These are phyloP conservation scores for Prototheca stagnorum DNA, from an alignment of 163 green algal species.

Conservation along the genomic window DNA sequence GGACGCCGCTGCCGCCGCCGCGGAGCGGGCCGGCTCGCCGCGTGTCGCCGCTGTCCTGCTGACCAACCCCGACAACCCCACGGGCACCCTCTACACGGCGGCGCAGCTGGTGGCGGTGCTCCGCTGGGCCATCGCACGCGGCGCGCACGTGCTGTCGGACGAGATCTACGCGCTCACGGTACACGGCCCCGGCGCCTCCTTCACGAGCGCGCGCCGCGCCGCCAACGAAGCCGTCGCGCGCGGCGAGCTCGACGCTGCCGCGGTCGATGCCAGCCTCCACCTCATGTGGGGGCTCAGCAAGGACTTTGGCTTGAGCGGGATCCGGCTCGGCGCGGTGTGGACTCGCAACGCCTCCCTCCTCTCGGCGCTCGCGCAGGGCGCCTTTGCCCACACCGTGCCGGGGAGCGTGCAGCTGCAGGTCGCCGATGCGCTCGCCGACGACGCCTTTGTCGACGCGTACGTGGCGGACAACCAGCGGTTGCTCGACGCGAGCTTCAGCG, in stretches of 20 bases:
- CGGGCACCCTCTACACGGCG: slow-evolving; percentile 36
- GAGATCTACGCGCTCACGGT: slow-evolving; percentile 77
- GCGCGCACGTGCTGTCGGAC: slow-evolving; percentile 56
- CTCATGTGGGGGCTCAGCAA: slow-evolving; percentile 60
- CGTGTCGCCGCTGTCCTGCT: slow-evolving; percentile 45
- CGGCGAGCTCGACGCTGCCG: slow-evolving; percentile 3
- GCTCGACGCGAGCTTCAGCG: slow-evolving; percentile 22
- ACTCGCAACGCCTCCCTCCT: slow-evolving; percentile 32
- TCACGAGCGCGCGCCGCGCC: slow-evolving; percentile 31
- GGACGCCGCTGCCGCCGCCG: slow-evolving; percentile 15
- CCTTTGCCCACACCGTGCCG: slow-evolving; percentile 31
- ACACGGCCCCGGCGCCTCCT: slow-evolving; percentile 24
- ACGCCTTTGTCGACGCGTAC: slow-evolving; percentile 30
- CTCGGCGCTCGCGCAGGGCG: slow-evolving; percentile 33
- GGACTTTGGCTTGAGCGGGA: slow-evolving; percentile 55
- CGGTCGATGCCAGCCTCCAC: slow-evolving; percentile 34
- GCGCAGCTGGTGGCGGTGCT: slow-evolving; percentile 41
- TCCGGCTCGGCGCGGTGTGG: slow-evolving; percentile 50
- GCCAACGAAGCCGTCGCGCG: slow-evolving; percentile 14
- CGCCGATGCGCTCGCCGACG: slow-evolving; percentile 29
- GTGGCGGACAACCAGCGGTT: slow-evolving; percentile 24
- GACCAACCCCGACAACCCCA: slow-evolving; percentile 73
- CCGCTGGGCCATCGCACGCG: slow-evolving; percentile 45
- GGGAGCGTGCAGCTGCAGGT: slow-evolving; percentile 31
- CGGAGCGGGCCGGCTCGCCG: not conserved